A percentile compares a stretch with the other conserved stretches of the same genome.
phyloP scores from a whole-genome alignment of 805 yeast genomes.

The Wickerhamomyces subpelliculosus region DNA sequence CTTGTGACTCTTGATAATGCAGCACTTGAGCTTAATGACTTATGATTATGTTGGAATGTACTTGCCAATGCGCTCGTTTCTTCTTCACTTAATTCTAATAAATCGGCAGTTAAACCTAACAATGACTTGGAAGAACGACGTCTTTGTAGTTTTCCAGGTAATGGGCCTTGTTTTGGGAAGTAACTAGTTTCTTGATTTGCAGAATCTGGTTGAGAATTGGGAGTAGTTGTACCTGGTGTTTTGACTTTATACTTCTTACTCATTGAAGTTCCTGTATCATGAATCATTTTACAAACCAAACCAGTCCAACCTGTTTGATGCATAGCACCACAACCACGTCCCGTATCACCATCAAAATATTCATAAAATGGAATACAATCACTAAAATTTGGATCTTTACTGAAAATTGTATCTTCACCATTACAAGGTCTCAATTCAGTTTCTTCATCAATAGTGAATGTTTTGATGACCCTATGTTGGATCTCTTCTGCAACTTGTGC shows the following conservation, averaged over 20 bases:
- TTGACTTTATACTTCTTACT: conserved; percentile 26
- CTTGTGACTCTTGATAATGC: conserved; percentile 15
- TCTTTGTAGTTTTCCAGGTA: conserved; percentile 49
- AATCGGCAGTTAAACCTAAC: conserved; percentile 58
- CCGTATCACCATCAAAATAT: conserved; percentile 91
- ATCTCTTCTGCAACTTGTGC: conserved; percentile 89
- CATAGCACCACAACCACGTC: conserved; percentile 87
- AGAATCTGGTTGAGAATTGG: conserved; percentile 4
- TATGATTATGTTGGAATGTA: conserved; percentile 9
- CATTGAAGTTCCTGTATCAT: conserved; percentile 75
- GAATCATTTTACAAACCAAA: conserved; percentile 84
- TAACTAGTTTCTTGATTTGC: too few relatives aligned
- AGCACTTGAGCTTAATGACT: conserved; percentile 14
- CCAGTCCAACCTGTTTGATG: conserved; percentile 98
- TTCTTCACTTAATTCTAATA: conserved; percentile 61
- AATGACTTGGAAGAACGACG: conserved; percentile 73
- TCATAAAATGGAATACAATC: conserved; percentile 78
- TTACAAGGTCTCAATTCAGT: conserved; percentile 70
- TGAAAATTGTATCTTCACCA: conserved; percentile 57
- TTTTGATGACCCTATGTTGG: conserved; percentile 75
- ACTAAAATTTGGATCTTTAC: conserved; percentile 61
- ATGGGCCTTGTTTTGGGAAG: conserved; percentile 30
- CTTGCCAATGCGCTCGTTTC: conserved; percentile 31
- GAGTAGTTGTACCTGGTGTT: conserved; percentile 17
- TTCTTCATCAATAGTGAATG: conserved; percentile 62